Evolutionary conservation across 805 yeast species (phyloP).

Genomic region (Saccharomyces paradoxus): DNA sequence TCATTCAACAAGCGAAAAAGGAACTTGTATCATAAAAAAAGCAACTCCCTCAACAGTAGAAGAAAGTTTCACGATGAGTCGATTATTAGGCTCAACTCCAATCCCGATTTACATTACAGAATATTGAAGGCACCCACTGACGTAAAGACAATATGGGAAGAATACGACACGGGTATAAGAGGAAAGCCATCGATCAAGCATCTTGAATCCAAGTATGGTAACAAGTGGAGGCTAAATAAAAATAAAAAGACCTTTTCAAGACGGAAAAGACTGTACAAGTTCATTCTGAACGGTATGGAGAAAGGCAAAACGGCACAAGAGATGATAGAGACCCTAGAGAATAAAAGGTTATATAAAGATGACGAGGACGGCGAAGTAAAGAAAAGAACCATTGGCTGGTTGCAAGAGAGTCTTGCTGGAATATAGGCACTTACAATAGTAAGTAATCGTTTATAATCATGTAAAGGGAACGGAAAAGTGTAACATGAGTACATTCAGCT

Average conservation of each 20-base stretch:
- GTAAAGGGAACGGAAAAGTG: background rate
- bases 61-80: background rate
- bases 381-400: conserved; percentile 32
- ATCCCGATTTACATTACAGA: conserved; percentile 12
- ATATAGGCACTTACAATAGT: conserved; percentile 7
- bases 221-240: conserved; percentile 35
- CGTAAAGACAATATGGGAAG: conserved; percentile 33
- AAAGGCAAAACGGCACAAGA: conserved; percentile 30
- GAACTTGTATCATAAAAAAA: background rate
- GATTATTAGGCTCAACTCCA: background rate
- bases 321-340: conserved; percentile 27
- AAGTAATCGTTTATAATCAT: background rate
- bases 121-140: conserved; percentile 29
- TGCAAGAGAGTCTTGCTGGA: conserved; percentile 31
- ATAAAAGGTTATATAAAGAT: conserved; percentile 23
- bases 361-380: conserved; percentile 30
- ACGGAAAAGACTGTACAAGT: conserved; percentile 31
- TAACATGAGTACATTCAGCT: background rate
- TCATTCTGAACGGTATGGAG: conserved; percentile 28
- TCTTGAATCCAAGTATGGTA: conserved; percentile 35
- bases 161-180: conserved; percentile 34
- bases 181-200: conserved; percentile 36
- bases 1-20: background rate
- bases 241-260: conserved; percentile 32
- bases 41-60: background rate